Conservation (phyloP, 192 early-diverging fungal species). For the Coemansia erecta region DNA sequence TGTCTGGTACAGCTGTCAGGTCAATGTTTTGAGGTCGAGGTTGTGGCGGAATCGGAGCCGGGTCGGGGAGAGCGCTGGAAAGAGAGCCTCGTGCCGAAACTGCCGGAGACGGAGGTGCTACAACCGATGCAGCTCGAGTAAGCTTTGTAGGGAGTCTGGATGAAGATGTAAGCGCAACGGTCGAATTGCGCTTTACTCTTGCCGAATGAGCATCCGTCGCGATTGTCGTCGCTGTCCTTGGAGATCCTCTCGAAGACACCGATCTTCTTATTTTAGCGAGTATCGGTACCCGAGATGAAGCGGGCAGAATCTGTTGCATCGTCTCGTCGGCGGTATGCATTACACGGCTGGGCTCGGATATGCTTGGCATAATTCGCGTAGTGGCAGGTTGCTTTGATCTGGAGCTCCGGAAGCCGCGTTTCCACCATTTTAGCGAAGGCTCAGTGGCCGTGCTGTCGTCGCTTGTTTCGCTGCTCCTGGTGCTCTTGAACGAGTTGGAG, state of each 20-base stretch:
- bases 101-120: background rate
- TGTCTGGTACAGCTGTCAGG: no score
- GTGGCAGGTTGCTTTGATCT: constrained; percentile 9
- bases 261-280: constrained; percentile 37
- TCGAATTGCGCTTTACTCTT: constrained; percentile 8
- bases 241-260: constrained; percentile 15
- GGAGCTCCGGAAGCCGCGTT: constrained; percentile 19
- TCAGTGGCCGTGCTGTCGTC: constrained; percentile 31
- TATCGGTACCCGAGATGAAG: constrained; percentile 15
- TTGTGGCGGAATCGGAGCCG: background rate
- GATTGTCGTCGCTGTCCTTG: constrained; percentile 8
- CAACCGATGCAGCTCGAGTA: constrained; percentile 2
- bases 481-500: constrained; percentile 35
- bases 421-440: constrained; percentile 44
- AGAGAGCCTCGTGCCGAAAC: background rate
- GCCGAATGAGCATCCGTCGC: constrained; percentile 1
- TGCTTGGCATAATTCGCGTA: background rate
- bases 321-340: background rate
- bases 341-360: background rate
- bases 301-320: background rate
- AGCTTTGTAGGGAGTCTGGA: constrained; percentile 18
- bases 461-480: constrained; percentile 27
- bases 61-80: background rate
- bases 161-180: background rate
- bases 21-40: background rate